A percentile compares a stretch with the other conserved stretches of the same genome.
Conservation (phyloP, 31 red algal genomes). For the Asparagopsis taxiformis region DNA sequence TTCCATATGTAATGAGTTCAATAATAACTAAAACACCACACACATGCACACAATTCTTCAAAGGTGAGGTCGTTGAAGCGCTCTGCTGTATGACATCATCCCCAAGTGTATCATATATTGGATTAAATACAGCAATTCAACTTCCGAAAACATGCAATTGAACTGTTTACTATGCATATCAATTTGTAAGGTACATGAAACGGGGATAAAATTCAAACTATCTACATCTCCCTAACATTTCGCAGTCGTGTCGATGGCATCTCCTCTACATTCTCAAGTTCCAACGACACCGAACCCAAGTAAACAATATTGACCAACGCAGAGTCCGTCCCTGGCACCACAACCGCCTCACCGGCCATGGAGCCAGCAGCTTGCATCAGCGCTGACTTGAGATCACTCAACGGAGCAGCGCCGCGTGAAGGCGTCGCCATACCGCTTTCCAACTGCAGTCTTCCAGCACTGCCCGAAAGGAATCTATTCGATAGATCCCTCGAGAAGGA, state of each 20-base stretch:
- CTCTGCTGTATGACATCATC: too few species aligned
- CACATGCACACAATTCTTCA: too few species aligned
- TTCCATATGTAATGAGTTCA: too few species aligned
- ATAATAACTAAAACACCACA: too few species aligned
- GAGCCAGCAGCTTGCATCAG: constrained; percentile 63
- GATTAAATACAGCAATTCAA: too few species aligned
- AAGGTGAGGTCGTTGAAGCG: too few species aligned
- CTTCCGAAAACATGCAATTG: too few species aligned
- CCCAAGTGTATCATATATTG: too few species aligned
- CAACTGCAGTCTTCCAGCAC: neutral
- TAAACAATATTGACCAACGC: constrained; percentile 12
- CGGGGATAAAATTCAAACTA: neutral
- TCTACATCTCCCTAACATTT: neutral
- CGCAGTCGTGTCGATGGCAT: neutral
- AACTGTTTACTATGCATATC: neutral
- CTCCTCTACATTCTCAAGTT: constrained; percentile 3
- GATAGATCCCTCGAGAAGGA: neutral
- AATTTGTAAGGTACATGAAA: neutral
- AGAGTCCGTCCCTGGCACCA: neutral
- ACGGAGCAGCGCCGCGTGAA: constrained; percentile 10
- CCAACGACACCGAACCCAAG: constrained; percentile 29
- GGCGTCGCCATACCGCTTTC: constrained; percentile 4
- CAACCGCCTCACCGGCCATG: constrained; percentile 41
- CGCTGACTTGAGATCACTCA: constrained; percentile 58
- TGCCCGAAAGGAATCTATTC: constrained; percentile 15